Conservation (phyloP, 2,329 filamentous ascomycete genomes). For the Pseudogymnoascus pannorum region DNA sequence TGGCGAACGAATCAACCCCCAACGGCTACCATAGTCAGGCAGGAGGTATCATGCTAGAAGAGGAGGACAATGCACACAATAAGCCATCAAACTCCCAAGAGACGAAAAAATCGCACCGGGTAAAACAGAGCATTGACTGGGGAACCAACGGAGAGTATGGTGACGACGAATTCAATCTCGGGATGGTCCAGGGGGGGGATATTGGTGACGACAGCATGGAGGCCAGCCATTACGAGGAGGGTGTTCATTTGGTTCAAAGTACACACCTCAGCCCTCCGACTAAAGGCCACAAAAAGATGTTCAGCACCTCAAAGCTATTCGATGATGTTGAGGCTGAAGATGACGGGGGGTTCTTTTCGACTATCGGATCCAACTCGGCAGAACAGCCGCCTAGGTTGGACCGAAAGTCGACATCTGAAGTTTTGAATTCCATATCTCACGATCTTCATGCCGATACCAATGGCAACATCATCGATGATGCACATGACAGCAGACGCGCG, state of each 20-base stretch:
- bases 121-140: constrained; percentile 1
- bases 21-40: constrained; percentile 42
- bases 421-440: constrained; percentile 45
- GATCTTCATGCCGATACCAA: constrained; percentile 21
- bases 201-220: constrained; percentile 34
- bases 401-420: constrained; percentile 64
- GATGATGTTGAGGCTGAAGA: constrained; percentile 32
- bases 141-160: constrained; percentile 5
- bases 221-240: constrained; percentile 55
- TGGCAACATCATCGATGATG: constrained; percentile 16
- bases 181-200: constrained; percentile 18
- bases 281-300: constrained; percentile 16
- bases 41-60: constrained; percentile 39
- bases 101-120: neutral
- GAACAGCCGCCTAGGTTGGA: constrained; percentile 38
- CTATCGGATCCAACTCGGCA: constrained; percentile 23
- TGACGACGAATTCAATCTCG: neutral
- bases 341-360: constrained; percentile 52
- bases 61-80: neutral
- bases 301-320: constrained; percentile 30
- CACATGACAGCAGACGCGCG: constrained; percentile 10
- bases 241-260: constrained; percentile 53
- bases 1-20: constrained; percentile 29
- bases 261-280: neutral
- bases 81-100: neutral